Percentiles rank a stretch among this genome's conserved stretches.
phyloP scores from a whole-genome alignment of 108 stramenopile species.

The Stephanodiscus triporus region DNA sequence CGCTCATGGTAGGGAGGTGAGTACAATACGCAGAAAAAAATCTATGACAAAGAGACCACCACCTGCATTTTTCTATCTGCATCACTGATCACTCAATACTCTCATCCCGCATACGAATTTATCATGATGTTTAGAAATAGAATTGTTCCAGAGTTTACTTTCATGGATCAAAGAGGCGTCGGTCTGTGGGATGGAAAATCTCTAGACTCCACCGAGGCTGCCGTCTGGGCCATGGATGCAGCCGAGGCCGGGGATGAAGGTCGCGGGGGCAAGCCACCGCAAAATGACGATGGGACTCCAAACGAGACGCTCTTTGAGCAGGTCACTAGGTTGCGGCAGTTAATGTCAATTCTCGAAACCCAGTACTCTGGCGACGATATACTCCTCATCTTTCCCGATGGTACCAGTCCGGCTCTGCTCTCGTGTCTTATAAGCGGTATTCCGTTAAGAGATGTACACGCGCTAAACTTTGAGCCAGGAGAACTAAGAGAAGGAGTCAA shows the following conservation, averaged over 20 bases:
- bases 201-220: conserved; percentile 44
- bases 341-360: conserved; percentile 63
- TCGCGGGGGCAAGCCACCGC: conserved; percentile 51
- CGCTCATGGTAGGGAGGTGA: conserved; percentile 36
- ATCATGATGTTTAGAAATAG: conserved; percentile 22
- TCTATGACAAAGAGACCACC: conserved; percentile 17
- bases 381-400: conserved; percentile 65
- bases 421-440: conserved; percentile 57
- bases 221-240: conserved; percentile 36
- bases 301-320: conserved; percentile 59
- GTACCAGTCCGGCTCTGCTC: conserved; percentile 57
- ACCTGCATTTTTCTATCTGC: background rate
- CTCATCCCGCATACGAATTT: background rate
- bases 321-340: conserved; percentile 53
- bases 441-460: conserved; percentile 51
- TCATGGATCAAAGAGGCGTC: conserved; percentile 56
- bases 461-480: conserved; percentile 52
- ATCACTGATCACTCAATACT: background rate
- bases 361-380: conserved; percentile 60
- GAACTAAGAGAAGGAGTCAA: conserved; percentile 53
- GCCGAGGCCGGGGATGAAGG: conserved; percentile 49
- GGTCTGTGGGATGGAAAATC: conserved; percentile 56
- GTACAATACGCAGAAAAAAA: too few species aligned
- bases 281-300: conserved; percentile 71
- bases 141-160: conserved; percentile 64